Conservation (phyloP, 306 rosid species). For the Vicia villosa region DNA sequence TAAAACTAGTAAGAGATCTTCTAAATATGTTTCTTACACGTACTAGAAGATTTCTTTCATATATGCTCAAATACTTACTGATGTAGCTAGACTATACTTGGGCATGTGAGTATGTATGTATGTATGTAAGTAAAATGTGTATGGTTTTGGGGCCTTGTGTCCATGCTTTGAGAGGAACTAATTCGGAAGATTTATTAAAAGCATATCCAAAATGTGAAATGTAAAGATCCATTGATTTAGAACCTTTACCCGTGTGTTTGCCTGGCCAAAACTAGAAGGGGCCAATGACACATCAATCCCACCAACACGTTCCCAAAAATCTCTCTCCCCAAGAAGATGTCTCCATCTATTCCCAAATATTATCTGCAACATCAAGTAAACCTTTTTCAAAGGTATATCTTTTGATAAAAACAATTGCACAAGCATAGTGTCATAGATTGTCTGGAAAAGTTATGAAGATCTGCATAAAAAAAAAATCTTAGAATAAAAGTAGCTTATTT, state of each 20-base stretch:
- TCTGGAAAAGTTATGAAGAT: conserved; percentile 9
- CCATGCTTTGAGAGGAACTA: conserved; percentile 6
- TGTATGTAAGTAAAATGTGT: too few species aligned
- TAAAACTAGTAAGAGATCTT: conserved; percentile 6
- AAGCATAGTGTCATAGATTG: conserved; percentile 16
- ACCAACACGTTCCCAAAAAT: conserved; percentile 95
- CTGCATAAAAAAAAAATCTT: conserved; percentile 16
- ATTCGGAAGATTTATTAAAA: conserved; percentile 17
- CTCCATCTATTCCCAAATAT: conserved; percentile 98
- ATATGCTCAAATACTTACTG: conserved; percentile 3
- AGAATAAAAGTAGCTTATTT: conserved; percentile 15
- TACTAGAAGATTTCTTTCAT: conserved; percentile 5
- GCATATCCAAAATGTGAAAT: conserved; percentile 26
- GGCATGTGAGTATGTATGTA: neutral
- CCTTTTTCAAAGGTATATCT: conserved; percentile 34
- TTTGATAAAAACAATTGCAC: conserved; percentile 10
- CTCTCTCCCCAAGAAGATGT: conserved; percentile 86
- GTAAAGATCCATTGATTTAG: conserved; percentile 15
- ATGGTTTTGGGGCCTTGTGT: conserved; percentile 11
- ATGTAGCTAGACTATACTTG: neutral
- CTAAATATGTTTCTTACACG: conserved; percentile 19
- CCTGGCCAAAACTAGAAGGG: conserved; percentile 98
- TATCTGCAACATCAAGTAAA: conserved; percentile 58
- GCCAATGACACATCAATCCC: conserved; percentile 87
- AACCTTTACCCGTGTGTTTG: conserved; percentile 80